Conservation (phyloP, 73 alveolate species). For the Paramecium pentaurelia region DNA sequence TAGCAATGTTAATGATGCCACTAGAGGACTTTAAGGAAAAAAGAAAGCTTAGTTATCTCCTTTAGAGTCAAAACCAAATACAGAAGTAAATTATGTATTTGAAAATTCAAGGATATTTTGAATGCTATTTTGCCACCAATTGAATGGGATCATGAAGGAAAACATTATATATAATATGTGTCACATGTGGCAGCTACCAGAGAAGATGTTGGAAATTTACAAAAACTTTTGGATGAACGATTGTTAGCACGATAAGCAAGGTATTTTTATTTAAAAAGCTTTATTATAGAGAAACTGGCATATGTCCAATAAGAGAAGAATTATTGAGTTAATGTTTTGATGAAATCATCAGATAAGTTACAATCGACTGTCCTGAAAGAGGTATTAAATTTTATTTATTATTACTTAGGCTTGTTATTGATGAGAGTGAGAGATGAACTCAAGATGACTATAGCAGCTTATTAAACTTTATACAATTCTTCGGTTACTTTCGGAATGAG, state of each 20-base stretch:
- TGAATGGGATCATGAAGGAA: slow-evolving; percentile 94
- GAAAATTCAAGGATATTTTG: slow-evolving; percentile 66
- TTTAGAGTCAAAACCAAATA: slow-evolving; percentile 86
- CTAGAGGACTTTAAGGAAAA: slow-evolving; percentile 40
- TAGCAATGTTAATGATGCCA: neutral
- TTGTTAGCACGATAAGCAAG: slow-evolving; percentile 92
- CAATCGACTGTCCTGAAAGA: slow-evolving; percentile 96
- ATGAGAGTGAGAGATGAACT: slow-evolving; percentile 98
- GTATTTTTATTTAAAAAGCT: slow-evolving; percentile 14
- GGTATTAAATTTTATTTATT: slow-evolving; percentile 80
- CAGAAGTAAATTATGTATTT: slow-evolving; percentile 58
- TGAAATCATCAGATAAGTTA: slow-evolving; percentile 95
- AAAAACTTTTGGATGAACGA: slow-evolving; percentile 88
- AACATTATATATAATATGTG: slow-evolving; percentile 89
- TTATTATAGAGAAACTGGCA: slow-evolving; percentile 81
- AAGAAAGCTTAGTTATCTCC: slow-evolving; percentile 89
- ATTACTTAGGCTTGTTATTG: slow-evolving; percentile 63
- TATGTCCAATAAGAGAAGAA: slow-evolving; percentile 95
- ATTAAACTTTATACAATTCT: slow-evolving; percentile 93
- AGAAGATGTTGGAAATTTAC: slow-evolving; percentile 88
- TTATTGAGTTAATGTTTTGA: slow-evolving; percentile 86
- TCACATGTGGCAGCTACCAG: slow-evolving; percentile 91
- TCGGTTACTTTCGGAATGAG: slow-evolving; percentile 93
- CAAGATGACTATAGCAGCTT: slow-evolving; percentile 98
- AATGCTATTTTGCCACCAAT: slow-evolving; percentile 92